phyloP scores from a whole-genome alignment of 306 rosid species.

The Inga laurina region DNA sequence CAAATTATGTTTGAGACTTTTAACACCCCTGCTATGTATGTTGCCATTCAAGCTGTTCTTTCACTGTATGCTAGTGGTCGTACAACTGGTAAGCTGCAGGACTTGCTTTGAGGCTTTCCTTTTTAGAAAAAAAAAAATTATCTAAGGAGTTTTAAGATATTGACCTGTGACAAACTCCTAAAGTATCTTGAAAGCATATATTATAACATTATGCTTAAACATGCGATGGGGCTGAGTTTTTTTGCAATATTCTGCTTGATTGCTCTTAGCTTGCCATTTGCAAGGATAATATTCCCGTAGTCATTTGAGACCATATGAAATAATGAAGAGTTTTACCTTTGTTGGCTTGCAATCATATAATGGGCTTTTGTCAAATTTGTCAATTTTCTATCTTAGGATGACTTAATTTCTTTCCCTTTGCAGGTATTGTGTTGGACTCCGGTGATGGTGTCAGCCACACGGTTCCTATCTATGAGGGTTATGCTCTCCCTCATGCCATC shows the following conservation, averaged over 20 bases:
- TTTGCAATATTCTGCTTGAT: background rate
- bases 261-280: background rate
- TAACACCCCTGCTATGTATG: conserved; percentile 97
- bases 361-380: background rate
- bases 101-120: background rate
- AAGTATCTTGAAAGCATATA: background rate
- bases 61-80: conserved; percentile 97
- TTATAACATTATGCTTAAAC: background rate
- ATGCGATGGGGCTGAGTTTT: background rate
- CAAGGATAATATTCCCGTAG: background rate
- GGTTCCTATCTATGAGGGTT: conserved; percentile 56
- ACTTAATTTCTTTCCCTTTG: conserved; percentile 13
- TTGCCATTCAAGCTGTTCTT: conserved; percentile 97
- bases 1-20: conserved; percentile 98
- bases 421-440: conserved; percentile 56
- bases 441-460: conserved; percentile 58
- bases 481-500: conserved; percentile 56
- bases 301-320: background rate
- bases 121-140: background rate
- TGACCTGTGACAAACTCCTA: background rate
- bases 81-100: conserved; percentile 72
- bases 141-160: background rate
- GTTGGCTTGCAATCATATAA: background rate
- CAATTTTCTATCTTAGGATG: background rate
- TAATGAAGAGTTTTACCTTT: background rate